phyloP scores from a whole-genome alignment of 768 basidiomycete species.

The Calvatia gigantea region DNA sequence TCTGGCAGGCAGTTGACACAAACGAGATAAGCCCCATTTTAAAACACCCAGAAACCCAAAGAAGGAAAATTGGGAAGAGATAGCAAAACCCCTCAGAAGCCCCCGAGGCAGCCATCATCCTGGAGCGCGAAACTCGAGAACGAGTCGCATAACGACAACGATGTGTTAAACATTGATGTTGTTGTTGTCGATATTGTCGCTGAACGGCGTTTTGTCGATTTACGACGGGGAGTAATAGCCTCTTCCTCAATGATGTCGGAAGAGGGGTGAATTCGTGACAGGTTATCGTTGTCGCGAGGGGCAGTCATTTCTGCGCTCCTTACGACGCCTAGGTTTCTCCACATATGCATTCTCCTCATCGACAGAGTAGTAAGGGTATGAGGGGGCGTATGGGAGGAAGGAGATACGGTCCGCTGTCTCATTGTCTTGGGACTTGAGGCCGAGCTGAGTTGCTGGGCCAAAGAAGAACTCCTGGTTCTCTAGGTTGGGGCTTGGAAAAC shows the following conservation, averaged over 20 bases:
- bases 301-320: conserved; percentile 31
- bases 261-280: conserved; percentile 32
- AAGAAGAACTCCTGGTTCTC: conserved; percentile 20
- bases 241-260: conserved; percentile 16
- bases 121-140: conserved; percentile 22
- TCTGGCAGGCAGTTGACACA: not conserved
- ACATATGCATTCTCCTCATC: conserved; percentile 12
- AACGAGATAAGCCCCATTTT: conserved; percentile 1
- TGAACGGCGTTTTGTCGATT: not conserved
- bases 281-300: conserved; percentile 32
- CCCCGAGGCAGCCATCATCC: conserved; percentile 41
- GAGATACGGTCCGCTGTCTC: conserved; percentile 24
- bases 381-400: conserved; percentile 35
- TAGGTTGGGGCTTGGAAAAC: conserved; percentile 34
- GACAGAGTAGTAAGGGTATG: conserved; percentile 18
- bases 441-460: conserved; percentile 9
- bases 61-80: not conserved
- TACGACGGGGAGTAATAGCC: not conserved
- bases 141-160: conserved; percentile 8
- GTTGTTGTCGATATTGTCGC: not conserved
- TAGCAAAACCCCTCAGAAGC: conserved; percentile 28
- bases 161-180: not conserved
- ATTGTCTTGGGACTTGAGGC: conserved; percentile 7
- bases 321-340: conserved; percentile 21
- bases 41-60: not conserved